Percentiles rank a stretch among this genome's conserved stretches.
Evolutionary conservation across 139 green algal species (phyloP).

Genomic region (Mesostigma viride): DNA sequence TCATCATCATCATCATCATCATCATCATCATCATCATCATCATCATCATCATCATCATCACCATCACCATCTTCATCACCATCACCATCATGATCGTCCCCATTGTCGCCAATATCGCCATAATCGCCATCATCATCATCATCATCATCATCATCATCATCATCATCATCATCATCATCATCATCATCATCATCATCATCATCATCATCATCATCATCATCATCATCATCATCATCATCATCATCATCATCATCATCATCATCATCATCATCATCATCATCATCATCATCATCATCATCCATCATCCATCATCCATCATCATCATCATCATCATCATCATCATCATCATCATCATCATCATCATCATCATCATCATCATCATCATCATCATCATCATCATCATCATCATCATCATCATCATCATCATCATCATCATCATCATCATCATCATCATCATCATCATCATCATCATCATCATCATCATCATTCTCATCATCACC

Average conservation of each 20-base stretch:
- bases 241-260: slow-evolving; percentile 4
- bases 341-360: slow-evolving; percentile 6
- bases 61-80: too few relatives aligned
- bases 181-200: slow-evolving; percentile 8
- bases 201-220: slow-evolving; percentile 8
- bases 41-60: too few relatives aligned
- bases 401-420: slow-evolving; percentile 6
- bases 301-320: slow-evolving; percentile 2
- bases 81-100: too few relatives aligned
- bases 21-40: too few relatives aligned
- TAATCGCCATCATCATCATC: too few relatives aligned
- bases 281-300: too few relatives aligned
- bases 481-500: slow-evolving; percentile 6
- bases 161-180: too few relatives aligned
- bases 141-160: too few relatives aligned
- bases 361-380: slow-evolving; percentile 4
- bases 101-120: too few relatives aligned
- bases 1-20: too few relatives aligned
- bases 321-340: slow-evolving; percentile 4
- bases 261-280: not conserved
- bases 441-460: slow-evolving; percentile 8
- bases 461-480: slow-evolving; percentile 9
- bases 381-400: slow-evolving; percentile 9
- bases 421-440: slow-evolving; percentile 7
- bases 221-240: slow-evolving; percentile 9